Conservation (phyloP, 2,329 filamentous ascomycete species). For the Chaetomium olivaceum region DNA sequence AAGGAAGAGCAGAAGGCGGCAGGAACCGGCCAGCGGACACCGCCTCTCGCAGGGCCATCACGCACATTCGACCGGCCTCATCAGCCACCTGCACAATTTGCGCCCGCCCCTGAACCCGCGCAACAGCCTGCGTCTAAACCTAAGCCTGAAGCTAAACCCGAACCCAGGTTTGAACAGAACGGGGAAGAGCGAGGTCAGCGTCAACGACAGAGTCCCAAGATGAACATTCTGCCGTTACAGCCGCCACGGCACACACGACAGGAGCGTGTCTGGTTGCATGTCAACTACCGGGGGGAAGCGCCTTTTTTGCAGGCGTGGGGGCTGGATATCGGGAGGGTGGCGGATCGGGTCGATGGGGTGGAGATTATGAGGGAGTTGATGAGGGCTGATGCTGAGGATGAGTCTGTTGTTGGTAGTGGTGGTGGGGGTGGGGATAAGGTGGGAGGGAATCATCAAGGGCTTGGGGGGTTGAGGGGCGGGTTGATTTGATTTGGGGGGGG, state of each 20-base stretch:
- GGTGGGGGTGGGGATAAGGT: not conserved
- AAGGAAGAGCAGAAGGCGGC: not conserved
- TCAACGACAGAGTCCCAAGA: not conserved
- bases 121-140: too few relatives aligned
- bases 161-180: too few relatives aligned
- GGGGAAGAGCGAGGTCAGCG: too few relatives aligned
- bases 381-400: constrained; percentile 12
- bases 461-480: too few relatives aligned
- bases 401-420: not conserved
- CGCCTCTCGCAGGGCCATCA: not conserved
- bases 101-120: too few relatives aligned
- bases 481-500: too few relatives aligned
- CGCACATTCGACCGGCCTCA: too few relatives aligned
- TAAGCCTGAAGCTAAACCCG: too few relatives aligned
- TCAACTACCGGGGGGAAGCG: constrained; percentile 31
- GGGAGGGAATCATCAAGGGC: too few relatives aligned
- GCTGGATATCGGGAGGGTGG: constrained; percentile 20
- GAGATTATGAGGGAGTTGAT: constrained; percentile 31
- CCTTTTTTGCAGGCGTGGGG: constrained; percentile 33
- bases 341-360: constrained; percentile 28
- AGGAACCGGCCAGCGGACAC: not conserved
- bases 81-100: too few relatives aligned
- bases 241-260: constrained; percentile 19
- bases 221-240: too few relatives aligned
- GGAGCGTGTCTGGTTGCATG: constrained; percentile 32